Evolutionary conservation across 768 basidiomycete species (phyloP).

Genomic region (Leccinum subgranulosum): DNA sequence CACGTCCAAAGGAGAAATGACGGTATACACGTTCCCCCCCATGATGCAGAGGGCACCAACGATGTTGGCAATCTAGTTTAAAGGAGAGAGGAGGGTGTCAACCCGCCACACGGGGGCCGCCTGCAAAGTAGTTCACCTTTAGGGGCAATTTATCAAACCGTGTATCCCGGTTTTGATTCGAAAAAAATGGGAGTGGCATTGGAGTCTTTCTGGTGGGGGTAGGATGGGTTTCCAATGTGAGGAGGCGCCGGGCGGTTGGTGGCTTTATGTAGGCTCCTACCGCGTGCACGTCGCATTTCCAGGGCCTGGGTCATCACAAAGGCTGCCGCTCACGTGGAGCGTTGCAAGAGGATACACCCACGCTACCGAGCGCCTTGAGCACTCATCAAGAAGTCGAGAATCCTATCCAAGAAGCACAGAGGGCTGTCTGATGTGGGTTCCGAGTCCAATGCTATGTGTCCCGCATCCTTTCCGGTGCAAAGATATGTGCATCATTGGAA

Average conservation of each 20-base stretch:
- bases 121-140: conserved; percentile 40
- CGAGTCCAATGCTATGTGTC: conserved; percentile 5
- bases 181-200: conserved; percentile 26
- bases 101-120: neutral
- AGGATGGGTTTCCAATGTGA: conserved; percentile 10
- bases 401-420: conserved; percentile 3
- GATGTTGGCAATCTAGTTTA: conserved; percentile 48
- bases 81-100: conserved; percentile 4
- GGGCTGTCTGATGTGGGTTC: neutral
- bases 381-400: neutral
- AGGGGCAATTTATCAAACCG: conserved; percentile 52
- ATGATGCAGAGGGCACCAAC: conserved; percentile 53
- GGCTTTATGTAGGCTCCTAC: conserved; percentile 26
- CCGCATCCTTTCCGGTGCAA: conserved; percentile 6
- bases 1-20: conserved; percentile 50
- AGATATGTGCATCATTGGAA: neutral
- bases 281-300: conserved; percentile 28
- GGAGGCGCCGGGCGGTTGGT: conserved; percentile 10
- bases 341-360: neutral
- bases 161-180: conserved; percentile 22
- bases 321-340: conserved; percentile 17
- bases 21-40: conserved; percentile 58
- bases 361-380: neutral
- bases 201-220: conserved; percentile 4
- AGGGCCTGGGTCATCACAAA: conserved; percentile 14